Base-by-base conservation (phyloP, 106 monocot species). In the Allium cepa region DNA sequence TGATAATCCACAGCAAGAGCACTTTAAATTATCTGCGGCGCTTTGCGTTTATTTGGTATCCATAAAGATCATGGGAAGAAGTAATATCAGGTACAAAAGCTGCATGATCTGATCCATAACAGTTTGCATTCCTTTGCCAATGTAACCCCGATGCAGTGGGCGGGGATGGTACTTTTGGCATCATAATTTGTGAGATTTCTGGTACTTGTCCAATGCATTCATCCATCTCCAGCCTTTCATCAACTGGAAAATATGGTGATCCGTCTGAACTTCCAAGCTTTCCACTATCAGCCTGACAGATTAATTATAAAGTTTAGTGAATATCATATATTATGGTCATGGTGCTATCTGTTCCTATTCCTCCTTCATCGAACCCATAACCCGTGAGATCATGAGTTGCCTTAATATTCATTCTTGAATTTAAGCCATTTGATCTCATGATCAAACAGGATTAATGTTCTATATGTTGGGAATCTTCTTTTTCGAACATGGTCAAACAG, bases 71-170 rank as follows among this genome's bases (percentile, higher is more conserved):
- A 67, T 67, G 22, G 2, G 15, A 53, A 68, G 68, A 49, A 46
- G 10, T 50, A n/a, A 94, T 80, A n/a, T 90, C 87, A 47, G 86
- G 87, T 0, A 95, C 95, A 70, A 81, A 88, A 18, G 56, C 73
- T 2, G 77, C 49, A 53, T 63, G 66, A 1, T 93, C 83, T 5
- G 73, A 69, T 53, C 63, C 50, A 22, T 58, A 58, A n/a, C 64
- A 61, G 10, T 69, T 77, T 8, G 67, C 49, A 59, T 76, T 78
- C 50, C 65, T 83, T 45, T 77, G 75, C 91, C 91, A 91, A 75
- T 82, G 71, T 18, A 96, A 76, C 8, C 88, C 96, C 17, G 91
- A 91, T 46, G 83, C 79, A 62, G 88, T 92, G 2, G 96, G 91
- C 36, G 91, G 91, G 2, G 91, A 86, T 26, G 83, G 96, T 10